A percentile compares a stretch with the other conserved stretches of the same genome.
These are phyloP conservation scores for Coemansia sp. DNA, from an alignment of 192 early-diverging fungal genomes.

Conservation along the genomic window DNA sequence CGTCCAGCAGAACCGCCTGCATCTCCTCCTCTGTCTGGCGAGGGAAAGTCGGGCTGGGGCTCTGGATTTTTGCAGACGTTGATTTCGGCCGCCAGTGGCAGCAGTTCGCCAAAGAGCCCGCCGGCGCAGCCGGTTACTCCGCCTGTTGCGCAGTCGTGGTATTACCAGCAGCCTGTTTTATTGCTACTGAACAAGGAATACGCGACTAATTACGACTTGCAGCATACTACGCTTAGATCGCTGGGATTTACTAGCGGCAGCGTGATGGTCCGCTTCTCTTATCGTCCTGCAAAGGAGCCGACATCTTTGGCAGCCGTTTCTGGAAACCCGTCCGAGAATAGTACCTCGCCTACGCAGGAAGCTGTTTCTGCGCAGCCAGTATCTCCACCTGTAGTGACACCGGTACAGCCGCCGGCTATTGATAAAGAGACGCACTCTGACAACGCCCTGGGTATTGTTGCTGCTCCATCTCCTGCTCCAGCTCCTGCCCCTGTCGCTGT, in stretches of 20 bases:
- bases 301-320: slow-evolving; percentile 22
- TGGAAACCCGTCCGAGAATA: background rate
- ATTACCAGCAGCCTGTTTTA: slow-evolving; percentile 37
- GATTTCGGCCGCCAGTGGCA: background rate
- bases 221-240: slow-evolving; percentile 68
- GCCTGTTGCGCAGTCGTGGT: background rate
- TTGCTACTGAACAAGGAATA: slow-evolving; percentile 58
- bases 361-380: background rate
- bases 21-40: background rate
- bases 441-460: background rate
- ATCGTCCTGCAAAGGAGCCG: slow-evolving; percentile 48
- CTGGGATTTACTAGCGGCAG: slow-evolving; percentile 72
- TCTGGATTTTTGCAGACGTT: slow-evolving; percentile 6
- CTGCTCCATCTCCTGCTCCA: background rate
- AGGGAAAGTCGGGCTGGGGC: background rate
- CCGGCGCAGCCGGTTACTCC: background rate
- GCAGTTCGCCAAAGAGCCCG: slow-evolving; percentile 1
- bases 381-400: background rate
- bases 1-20: slow-evolving; percentile 1
- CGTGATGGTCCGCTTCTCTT: slow-evolving; percentile 71
- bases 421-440: background rate
- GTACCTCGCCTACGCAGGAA: background rate
- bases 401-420: background rate
- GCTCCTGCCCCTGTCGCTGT: background rate
- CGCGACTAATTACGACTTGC: slow-evolving; percentile 59